Base-by-base conservation (phyloP, 306 rosid species). In the Ormosia emarginata region DNA sequence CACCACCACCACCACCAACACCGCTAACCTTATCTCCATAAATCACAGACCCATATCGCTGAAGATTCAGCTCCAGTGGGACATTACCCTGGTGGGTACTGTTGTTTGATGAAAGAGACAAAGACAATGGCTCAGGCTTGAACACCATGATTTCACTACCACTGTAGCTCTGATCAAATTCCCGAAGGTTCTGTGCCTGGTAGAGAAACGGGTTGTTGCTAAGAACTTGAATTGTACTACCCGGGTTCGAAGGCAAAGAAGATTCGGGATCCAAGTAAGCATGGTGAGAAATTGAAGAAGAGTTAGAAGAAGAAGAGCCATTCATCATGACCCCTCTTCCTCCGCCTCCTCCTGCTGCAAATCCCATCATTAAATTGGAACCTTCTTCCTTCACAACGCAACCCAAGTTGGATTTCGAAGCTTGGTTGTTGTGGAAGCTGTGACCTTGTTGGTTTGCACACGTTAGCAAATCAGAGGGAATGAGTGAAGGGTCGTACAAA, bases 71-170 rank as follows among this genome's bases (percentile, higher is more conserved):
- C 79, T 85, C 90, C 3, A 82, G 78, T 5, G 85, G 89, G 1
- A 70, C 86, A 59, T 15, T 61, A 71, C 69, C 52, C 8, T 46
- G 66, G 53, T 63, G 6, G 65, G 33, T 30, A 39, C 30, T 29
- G 61, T 87, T 73, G 2, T 79, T 84, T 44, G 94, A 89, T 29
- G 98, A 94, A 0, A 94, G 90, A 3, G 98, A 92, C 10, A 94
- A 69, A 56, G 97, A 90, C 56, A 94, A 87, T 0, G 97, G 92
- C 53, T 91, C 98, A 0, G 94, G 97, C 72, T 90, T 92, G 43
- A 86, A 90, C 83, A 79, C 77, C 81, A 77, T 81, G 4, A 80
- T 67, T 4, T 84, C 82, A 55, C 84, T 64, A 0, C 71, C 75
- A 47, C 72, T 58, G 30, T 62, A 79, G 46, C 81, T 71, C 12